Conservation (phyloP, 768 basidiomycete species). For the Leucosporidium yakuticum region DNA sequence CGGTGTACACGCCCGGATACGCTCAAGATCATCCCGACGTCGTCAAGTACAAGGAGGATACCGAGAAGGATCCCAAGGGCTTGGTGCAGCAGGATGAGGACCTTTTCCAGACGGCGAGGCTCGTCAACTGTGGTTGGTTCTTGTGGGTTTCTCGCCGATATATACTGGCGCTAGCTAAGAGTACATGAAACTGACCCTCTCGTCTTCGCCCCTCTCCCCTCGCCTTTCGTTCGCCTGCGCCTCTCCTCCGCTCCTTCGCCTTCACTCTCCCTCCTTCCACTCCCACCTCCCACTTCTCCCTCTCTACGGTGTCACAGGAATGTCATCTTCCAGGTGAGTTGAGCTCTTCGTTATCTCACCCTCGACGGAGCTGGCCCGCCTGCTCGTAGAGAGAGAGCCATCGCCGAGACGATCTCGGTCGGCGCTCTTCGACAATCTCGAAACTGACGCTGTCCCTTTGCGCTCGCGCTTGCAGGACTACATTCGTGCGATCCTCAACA, state of each 20-base stretch:
- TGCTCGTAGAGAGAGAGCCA: too few species aligned
- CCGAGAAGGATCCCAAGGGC: too few species aligned
- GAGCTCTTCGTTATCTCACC: too few species aligned
- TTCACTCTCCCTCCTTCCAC: neutral
- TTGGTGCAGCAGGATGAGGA: conserved; percentile 25
- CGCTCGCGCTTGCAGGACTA: too few species aligned
- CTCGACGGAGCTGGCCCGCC: too few species aligned
- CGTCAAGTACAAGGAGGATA: neutral
- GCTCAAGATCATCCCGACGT: conserved; percentile 12
- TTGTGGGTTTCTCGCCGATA: neutral
- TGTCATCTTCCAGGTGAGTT: neutral
- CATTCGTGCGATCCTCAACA: conserved; percentile 19
- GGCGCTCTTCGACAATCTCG: too few species aligned
- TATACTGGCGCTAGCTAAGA: too few species aligned
- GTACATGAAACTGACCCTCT: neutral
- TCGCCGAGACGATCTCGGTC: too few species aligned
- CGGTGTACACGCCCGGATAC: neutral
- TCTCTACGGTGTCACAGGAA: too few species aligned
- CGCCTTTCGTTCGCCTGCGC: neutral
- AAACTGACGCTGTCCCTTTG: too few species aligned
- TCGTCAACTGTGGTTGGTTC: conserved; percentile 33
- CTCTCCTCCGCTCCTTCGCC: neutral
- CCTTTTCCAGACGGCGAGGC: conserved; percentile 30
- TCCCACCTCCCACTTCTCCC: too few species aligned
- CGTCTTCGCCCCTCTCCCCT: neutral